Percentiles rank a stretch among this genome's conserved stretches.
These are phyloP conservation scores for Dichotomopilus funicola DNA, from an alignment of 2,329 filamentous ascomycete species.

Conservation along the genomic window DNA sequence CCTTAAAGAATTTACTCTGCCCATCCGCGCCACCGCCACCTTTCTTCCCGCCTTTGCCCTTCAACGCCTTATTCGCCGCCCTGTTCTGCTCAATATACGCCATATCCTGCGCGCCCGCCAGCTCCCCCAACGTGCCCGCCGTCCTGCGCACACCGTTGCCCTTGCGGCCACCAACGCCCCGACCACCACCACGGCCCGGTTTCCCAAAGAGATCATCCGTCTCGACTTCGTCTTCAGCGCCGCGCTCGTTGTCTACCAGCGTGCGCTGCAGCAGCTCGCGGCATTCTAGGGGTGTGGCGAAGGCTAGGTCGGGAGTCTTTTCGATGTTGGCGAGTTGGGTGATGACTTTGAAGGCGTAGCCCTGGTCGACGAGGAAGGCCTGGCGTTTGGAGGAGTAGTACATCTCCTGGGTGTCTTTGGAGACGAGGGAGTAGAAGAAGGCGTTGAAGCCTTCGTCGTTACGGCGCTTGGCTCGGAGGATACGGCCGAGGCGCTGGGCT, in stretches of 20 bases:
- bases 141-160: conserved; percentile 55
- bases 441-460: conserved; percentile 99
- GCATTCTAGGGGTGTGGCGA: conserved; percentile 70
- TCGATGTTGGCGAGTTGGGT: conserved; percentile 91
- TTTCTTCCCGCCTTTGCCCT: conserved; percentile 51
- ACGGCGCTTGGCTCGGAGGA: conserved; percentile 86
- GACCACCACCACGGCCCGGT: conserved; percentile 14
- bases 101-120: conserved; percentile 93
- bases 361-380: conserved; percentile 94
- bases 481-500: conserved; percentile 86
- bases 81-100: conserved; percentile 86
- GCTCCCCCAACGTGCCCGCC: conserved; percentile 75
- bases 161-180: conserved; percentile 4
- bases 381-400: conserved; percentile 94
- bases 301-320: conserved; percentile 71
- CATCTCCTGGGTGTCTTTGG: conserved; percentile 97
- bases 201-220: conserved; percentile 37
- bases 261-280: conserved; percentile 85
- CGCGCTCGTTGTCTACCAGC: conserved; percentile 66
- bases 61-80: conserved; percentile 60
- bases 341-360: conserved; percentile 98
- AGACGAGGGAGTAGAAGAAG: conserved; percentile 96
- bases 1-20: conserved; percentile 58
- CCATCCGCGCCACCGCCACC: conserved; percentile 29
- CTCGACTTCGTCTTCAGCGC: conserved; percentile 26